Conservation (phyloP, 495 filamentous ascomycete genomes). For the Penicilliopsis zonata region DNA sequence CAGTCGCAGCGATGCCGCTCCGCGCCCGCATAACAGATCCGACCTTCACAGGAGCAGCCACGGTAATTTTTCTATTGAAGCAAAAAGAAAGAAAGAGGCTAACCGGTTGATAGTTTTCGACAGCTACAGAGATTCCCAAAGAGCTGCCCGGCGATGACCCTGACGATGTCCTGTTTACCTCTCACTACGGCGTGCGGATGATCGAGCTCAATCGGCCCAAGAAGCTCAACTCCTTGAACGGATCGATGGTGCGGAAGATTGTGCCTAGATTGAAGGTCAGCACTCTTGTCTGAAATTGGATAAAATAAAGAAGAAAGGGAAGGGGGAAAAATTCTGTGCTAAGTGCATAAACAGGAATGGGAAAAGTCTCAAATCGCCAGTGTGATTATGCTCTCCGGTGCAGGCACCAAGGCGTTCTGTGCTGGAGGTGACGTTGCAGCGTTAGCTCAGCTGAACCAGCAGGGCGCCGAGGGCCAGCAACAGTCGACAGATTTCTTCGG, state of each 20-base stretch:
- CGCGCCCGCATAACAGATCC: slow-evolving; percentile 68
- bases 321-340: neutral
- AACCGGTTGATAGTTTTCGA: slow-evolving; percentile 42
- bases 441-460: slow-evolving; percentile 59
- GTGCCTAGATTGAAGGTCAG: slow-evolving; percentile 60
- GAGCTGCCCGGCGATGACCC: slow-evolving; percentile 57
- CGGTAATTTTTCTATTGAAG: slow-evolving; percentile 15
- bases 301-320: slow-evolving; percentile 1
- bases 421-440: slow-evolving; percentile 81
- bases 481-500: slow-evolving; percentile 75
- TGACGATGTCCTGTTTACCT: slow-evolving; percentile 86
- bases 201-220: slow-evolving; percentile 88
- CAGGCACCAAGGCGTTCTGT: slow-evolving; percentile 75
- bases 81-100: slow-evolving; percentile 1
- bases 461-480: slow-evolving; percentile 52
- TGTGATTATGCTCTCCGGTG: slow-evolving; percentile 83
- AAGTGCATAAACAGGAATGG: slow-evolving; percentile 53
- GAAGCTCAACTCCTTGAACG: slow-evolving; percentile 83
- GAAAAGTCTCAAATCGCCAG: slow-evolving; percentile 87
- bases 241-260: slow-evolving; percentile 91
- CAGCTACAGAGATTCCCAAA: slow-evolving; percentile 30
- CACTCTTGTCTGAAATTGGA: neutral
- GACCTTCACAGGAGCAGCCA: slow-evolving; percentile 37
- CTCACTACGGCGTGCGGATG: slow-evolving; percentile 75
- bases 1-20: slow-evolving; percentile 61